These are phyloP conservation scores for Gryganskiella cystojenkinii DNA, from an alignment of 192 early-diverging fungal genomes.

Conservation along the genomic window DNA sequence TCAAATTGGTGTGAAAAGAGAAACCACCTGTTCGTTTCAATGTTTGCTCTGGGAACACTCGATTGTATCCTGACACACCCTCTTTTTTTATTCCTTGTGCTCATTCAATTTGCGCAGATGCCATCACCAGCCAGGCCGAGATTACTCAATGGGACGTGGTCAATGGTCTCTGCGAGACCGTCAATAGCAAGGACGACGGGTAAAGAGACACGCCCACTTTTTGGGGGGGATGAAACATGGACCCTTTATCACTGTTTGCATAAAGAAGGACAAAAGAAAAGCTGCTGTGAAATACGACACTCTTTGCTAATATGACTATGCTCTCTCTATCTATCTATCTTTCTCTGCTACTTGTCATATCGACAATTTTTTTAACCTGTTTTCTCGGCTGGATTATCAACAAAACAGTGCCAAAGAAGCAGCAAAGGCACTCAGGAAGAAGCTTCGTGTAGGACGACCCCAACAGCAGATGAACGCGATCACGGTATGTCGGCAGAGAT, in stretches of 20 bases:
- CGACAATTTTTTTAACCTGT: too few relatives aligned
- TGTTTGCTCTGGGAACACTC: background rate
- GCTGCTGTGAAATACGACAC: too few relatives aligned
- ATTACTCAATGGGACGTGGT: conserved; percentile 46
- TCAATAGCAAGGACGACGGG: conserved; percentile 50
- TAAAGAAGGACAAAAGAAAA: background rate
- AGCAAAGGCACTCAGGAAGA: conserved; percentile 29
- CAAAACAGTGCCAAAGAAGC: conserved; percentile 29
- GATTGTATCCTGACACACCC: too few relatives aligned
- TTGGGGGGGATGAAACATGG: background rate
- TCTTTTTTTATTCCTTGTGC: background rate
- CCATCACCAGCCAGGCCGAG: conserved; percentile 21
- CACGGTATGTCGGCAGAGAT: conserved; percentile 6
- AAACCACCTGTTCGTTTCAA: background rate
- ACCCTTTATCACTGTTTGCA: background rate
- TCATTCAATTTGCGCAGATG: conserved; percentile 11
- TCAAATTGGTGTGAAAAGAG: conserved; percentile 54
- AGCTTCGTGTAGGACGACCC: conserved; percentile 21
- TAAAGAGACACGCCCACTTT: conserved; percentile 7
- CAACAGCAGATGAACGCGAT: conserved; percentile 48
- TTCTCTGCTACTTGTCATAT: background rate
- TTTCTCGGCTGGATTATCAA: background rate
- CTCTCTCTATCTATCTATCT: background rate
- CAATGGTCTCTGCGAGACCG: conserved; percentile 26
- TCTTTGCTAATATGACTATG: background rate